phyloP scores from a whole-genome alignment of 352 stramenopile species.

The Phytophthora sansomeana region DNA sequence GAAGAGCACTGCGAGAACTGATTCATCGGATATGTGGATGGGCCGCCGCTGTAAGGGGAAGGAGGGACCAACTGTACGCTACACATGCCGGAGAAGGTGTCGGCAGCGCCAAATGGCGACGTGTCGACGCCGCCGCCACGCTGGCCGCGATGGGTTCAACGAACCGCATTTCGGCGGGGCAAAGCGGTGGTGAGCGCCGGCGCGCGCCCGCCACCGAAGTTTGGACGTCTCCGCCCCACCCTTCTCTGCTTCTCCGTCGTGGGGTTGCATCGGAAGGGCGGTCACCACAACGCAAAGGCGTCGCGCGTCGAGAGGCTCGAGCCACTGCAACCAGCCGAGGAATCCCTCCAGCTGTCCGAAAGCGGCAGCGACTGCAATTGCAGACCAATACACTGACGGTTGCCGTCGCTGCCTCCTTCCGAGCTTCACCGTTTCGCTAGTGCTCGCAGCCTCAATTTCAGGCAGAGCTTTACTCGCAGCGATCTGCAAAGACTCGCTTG shows the following conservation, averaged over 20 bases:
- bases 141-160: constrained; percentile 20
- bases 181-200: constrained; percentile 3
- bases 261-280: constrained; percentile 17
- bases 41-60: background rate
- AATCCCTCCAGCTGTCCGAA: constrained; percentile 15
- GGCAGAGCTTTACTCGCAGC: too few relatives aligned
- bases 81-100: constrained; percentile 5
- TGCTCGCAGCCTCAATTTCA: too few relatives aligned
- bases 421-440: too few relatives aligned
- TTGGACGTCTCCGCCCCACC: constrained; percentile 11
- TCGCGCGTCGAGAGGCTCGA: background rate
- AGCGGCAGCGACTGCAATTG: background rate
- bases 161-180: constrained; percentile 10
- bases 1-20: background rate
- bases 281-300: constrained; percentile 11
- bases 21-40: background rate
- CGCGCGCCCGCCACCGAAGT: constrained; percentile 18
- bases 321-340: background rate
- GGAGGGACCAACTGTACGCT: background rate
- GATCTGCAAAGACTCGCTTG: too few relatives aligned
- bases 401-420: background rate
- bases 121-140: constrained; percentile 12
- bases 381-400: constrained; percentile 5
- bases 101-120: constrained; percentile 16
- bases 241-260: constrained; percentile 29